These are phyloP conservation scores for Lentinula sp. DNA, from an alignment of 768 basidiomycete genomes.

Conservation along the genomic window DNA sequence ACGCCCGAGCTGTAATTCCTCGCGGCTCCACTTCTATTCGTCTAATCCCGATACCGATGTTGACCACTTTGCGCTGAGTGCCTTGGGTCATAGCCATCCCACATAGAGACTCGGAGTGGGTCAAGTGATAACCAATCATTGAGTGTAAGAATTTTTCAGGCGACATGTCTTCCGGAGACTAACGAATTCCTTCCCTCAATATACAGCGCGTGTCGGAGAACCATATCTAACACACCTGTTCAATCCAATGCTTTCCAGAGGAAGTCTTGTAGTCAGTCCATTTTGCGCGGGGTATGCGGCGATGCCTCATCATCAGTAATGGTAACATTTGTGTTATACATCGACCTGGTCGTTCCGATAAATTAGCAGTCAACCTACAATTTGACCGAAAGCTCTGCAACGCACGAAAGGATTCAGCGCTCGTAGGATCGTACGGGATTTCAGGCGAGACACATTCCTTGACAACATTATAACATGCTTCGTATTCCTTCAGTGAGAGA, in stretches of 20 bases:
- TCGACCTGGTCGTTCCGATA: conserved; percentile 36
- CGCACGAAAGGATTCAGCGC: conserved; percentile 66
- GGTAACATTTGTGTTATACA: conserved; percentile 72
- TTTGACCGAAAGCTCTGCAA: conserved; percentile 5
- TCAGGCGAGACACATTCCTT: conserved; percentile 53
- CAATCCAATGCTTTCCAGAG: conserved; percentile 78
- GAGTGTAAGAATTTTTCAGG: conserved; percentile 62
- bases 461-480: conserved; percentile 56
- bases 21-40: conserved; percentile 58
- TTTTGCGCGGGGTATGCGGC: conserved; percentile 68
- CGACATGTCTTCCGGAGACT: conserved; percentile 56
- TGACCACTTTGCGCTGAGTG: conserved; percentile 64
- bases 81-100: conserved; percentile 89
- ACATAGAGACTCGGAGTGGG: conserved; percentile 61
- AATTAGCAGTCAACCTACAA: background rate
- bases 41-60: conserved; percentile 78
- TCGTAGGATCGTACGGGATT: conserved; percentile 47
- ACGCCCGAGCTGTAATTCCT: conserved; percentile 53
- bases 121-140: conserved; percentile 76
- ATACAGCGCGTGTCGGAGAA: background rate
- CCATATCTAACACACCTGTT: conserved; percentile 32
- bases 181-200: background rate
- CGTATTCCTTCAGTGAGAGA: conserved; percentile 55
- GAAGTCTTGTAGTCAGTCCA: conserved; percentile 61
- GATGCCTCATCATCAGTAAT: conserved; percentile 80